phyloP scores from a whole-genome alignment of 1,284 basidiomycete genomes.

The Ceratobasidium sp. region DNA sequence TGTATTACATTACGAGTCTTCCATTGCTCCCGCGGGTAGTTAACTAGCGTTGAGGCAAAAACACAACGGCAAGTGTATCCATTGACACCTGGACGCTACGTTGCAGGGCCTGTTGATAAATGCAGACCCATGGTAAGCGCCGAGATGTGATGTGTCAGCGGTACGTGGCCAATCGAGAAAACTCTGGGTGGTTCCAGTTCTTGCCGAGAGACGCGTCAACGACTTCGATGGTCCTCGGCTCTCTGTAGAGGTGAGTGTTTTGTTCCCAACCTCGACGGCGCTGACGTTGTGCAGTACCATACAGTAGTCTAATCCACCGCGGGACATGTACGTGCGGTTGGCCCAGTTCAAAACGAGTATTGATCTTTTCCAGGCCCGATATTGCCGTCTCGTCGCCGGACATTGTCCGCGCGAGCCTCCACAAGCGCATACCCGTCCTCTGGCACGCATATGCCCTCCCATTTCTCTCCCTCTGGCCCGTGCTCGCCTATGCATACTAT shows the following conservation, averaged over 20 bases:
- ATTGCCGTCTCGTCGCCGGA: constrained; percentile 83
- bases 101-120: neutral
- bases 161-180: constrained; percentile 36
- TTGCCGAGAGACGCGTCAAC: constrained; percentile 2
- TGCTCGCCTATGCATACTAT: constrained; percentile 92
- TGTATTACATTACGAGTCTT: no score
- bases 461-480: constrained; percentile 85
- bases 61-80: no score
- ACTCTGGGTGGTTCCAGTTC: constrained; percentile 8
- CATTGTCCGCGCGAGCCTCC: constrained; percentile 81
- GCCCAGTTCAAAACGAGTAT: neutral
- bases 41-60: no score
- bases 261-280: neutral
- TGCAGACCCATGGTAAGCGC: constrained; percentile 49
- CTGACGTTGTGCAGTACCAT: neutral
- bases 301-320: constrained; percentile 20
- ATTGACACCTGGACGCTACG: no score
- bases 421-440: constrained; percentile 79
- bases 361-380: constrained; percentile 50
- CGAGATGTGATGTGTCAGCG: neutral
- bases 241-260: neutral
- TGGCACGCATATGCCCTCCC: constrained; percentile 85
- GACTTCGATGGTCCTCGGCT: constrained; percentile 33
- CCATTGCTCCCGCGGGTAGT: no score
- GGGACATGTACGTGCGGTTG: constrained; percentile 25